Conservation (phyloP, 2,329 filamentous ascomycete species). For the Nemania diffusa region DNA sequence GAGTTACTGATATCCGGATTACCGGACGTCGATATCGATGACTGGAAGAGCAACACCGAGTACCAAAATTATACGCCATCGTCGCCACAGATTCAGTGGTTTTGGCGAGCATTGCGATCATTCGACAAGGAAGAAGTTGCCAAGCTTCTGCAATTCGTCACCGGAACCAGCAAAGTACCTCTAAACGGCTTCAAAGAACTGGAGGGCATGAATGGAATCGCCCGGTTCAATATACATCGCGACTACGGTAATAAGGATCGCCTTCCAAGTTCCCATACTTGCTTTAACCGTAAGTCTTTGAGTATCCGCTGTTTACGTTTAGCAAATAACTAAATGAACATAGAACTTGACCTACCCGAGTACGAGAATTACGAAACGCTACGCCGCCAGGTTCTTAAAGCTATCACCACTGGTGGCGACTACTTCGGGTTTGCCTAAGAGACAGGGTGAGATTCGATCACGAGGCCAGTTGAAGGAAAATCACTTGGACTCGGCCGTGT, state of each 20-base stretch:
- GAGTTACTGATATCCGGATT: slow-evolving; percentile 96
- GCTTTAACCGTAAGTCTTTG: slow-evolving; percentile 95
- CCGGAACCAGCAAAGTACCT: slow-evolving; percentile 96
- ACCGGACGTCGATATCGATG: slow-evolving; percentile 96
- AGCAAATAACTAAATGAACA: slow-evolving; percentile 50
- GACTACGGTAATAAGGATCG: slow-evolving; percentile 97
- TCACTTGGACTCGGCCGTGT: slow-evolving; percentile 7
- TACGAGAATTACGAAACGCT: slow-evolving; percentile 96
- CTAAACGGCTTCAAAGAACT: slow-evolving; percentile 99
- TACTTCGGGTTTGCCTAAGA: slow-evolving; percentile 93
- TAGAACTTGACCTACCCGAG: slow-evolving; percentile 97
- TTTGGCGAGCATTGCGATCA: slow-evolving; percentile 96
- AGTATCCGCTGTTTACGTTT: slow-evolving; percentile 8
- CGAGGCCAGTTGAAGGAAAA: slow-evolving; percentile 1
- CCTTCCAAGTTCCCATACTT: slow-evolving; percentile 95
- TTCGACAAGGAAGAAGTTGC: slow-evolving; percentile 99
- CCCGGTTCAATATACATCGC: slow-evolving; percentile 97
- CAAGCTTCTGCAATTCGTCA: slow-evolving; percentile 97
- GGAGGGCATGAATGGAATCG: slow-evolving; percentile 99
- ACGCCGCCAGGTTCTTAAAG: slow-evolving; percentile 87
- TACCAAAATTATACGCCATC: slow-evolving; percentile 97
- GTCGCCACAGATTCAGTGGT: slow-evolving; percentile 98
- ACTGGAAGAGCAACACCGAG: slow-evolving; percentile 99
- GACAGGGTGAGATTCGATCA: slow-evolving; percentile 40
- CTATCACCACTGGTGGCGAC: slow-evolving; percentile 97